These are phyloP conservation scores for Hirsutella thompsonii DNA, from an alignment of 2,329 filamentous ascomycete species.

Conservation along the genomic window DNA sequence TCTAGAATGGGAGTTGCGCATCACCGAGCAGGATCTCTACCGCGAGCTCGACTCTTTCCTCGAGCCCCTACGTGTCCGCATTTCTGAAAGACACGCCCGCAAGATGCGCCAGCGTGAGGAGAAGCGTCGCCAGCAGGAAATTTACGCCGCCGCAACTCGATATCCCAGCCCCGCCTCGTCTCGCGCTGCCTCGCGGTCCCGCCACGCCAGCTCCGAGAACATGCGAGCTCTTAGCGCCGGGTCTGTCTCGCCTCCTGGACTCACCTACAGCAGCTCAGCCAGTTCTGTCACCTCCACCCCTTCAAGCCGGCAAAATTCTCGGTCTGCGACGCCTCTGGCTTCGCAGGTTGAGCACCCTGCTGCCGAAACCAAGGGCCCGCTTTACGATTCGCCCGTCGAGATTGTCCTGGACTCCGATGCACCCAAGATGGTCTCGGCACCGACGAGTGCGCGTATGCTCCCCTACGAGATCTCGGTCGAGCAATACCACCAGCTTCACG, in stretches of 20 bases:
- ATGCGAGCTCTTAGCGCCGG: constrained; percentile 24
- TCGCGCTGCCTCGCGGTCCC: constrained; percentile 27
- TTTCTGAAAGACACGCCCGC: constrained; percentile 36
- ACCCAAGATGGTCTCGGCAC: constrained; percentile 6
- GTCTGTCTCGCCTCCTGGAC: constrained; percentile 30
- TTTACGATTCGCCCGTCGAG: constrained; percentile 37
- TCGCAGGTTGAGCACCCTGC: constrained; percentile 21
- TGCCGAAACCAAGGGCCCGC: constrained; percentile 12
- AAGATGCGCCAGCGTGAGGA: constrained; percentile 36
- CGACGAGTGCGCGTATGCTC: constrained; percentile 22
- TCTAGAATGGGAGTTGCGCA: constrained; percentile 85
- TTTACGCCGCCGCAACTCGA: constrained; percentile 20
- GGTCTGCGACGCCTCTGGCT: constrained; percentile 39
- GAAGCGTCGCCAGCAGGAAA: constrained; percentile 26
- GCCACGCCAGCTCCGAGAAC: constrained; percentile 20
- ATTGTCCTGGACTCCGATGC: constrained; percentile 27
- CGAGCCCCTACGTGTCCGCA: constrained; percentile 59
- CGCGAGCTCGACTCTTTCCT: constrained; percentile 80
- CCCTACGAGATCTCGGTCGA: constrained; percentile 44
- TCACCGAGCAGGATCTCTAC: constrained; percentile 77
- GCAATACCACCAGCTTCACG: constrained; percentile 36
- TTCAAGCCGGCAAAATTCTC: constrained; percentile 34
- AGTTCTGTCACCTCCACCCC: constrained; percentile 35
- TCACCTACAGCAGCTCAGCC: constrained; percentile 35
- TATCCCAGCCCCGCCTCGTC: constrained; percentile 35